Evolutionary conservation across 1,139 yeast genomes (phyloP).

Genomic region (Pichia sp.): DNA sequence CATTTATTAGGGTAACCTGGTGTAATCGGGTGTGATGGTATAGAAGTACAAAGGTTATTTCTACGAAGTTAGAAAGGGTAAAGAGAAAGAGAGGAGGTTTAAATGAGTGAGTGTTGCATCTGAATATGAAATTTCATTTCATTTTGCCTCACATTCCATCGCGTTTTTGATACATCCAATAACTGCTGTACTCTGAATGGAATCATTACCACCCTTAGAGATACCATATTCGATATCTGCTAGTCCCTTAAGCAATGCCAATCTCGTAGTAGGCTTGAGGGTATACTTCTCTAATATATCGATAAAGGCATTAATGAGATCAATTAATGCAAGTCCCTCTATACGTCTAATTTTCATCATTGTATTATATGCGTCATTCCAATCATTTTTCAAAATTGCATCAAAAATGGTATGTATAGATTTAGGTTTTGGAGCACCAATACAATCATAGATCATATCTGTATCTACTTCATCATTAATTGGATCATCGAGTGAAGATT

Average conservation of each 20-base stretch:
- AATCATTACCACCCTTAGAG: conserved; percentile 88
- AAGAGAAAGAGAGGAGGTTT: too few relatives aligned
- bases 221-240: conserved; percentile 88
- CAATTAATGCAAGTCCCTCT: conserved; percentile 87
- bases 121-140: background rate
- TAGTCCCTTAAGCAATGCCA: conserved; percentile 57
- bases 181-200: conserved; percentile 82
- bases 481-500: conserved; percentile 55
- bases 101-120: too few relatives aligned
- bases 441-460: conserved; percentile 83
- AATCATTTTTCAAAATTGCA: conserved; percentile 76
- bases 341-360: conserved; percentile 53
- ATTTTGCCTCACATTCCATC: conserved; percentile 26
- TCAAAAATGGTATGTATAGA: conserved; percentile 73
- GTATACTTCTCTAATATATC: conserved; percentile 62
- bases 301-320: conserved; percentile 70
- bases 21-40: too few relatives aligned
- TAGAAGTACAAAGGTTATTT: too few relatives aligned
- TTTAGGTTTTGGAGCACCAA: conserved; percentile 91
- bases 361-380: conserved; percentile 72
- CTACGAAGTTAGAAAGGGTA: too few relatives aligned
- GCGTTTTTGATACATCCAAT: conserved; percentile 79
- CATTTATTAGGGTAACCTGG: too few relatives aligned
- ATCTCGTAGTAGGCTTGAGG: conserved; percentile 54
- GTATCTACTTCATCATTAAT: conserved; percentile 45